Evolutionary conservation across 305 asterid genomes (phyloP).

Genomic region (Fraxinus nigra): DNA sequence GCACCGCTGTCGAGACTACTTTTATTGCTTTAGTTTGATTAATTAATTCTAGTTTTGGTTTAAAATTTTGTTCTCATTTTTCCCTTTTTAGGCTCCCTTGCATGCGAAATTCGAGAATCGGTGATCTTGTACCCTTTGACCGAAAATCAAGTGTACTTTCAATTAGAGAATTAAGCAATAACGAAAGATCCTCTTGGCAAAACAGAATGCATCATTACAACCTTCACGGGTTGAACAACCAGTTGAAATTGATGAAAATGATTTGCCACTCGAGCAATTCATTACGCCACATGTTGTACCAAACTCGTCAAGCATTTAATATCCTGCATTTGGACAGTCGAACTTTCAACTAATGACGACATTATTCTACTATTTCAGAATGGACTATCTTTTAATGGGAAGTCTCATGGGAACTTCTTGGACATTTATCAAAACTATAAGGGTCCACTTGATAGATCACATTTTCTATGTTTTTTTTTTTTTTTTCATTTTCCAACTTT

Average conservation of each 20-base stretch:
- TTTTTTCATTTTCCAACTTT: too few relatives aligned
- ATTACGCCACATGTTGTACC: not conserved
- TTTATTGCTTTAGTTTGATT: not conserved
- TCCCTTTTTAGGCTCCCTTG: not conserved
- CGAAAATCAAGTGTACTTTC: not conserved
- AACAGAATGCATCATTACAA: not conserved
- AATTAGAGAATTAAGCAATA: not conserved
- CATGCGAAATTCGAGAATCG: not conserved
- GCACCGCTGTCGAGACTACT: not conserved
- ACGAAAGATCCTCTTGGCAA: not conserved
- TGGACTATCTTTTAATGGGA: not conserved
- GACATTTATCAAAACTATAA: not conserved
- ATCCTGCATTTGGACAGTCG: not conserved
- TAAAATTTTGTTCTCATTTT: not conserved
- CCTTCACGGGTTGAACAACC: not conserved
- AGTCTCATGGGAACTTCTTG: not conserved
- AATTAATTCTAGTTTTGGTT: not conserved
- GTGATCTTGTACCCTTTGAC: not conserved
- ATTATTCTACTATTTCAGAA: too few relatives aligned
- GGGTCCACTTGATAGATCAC: too few relatives aligned
- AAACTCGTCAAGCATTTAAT: not conserved
- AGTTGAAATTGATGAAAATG: not conserved
- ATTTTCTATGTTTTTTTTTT: too few relatives aligned
- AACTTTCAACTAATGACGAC: not conserved
- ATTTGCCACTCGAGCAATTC: not conserved